A percentile compares a stretch with the other conserved stretches of the same genome.
Evolutionary conservation across 2,329 filamentous ascomycete genomes (phyloP).

Genomic region (Lasiodiplodia theobromae): DNA sequence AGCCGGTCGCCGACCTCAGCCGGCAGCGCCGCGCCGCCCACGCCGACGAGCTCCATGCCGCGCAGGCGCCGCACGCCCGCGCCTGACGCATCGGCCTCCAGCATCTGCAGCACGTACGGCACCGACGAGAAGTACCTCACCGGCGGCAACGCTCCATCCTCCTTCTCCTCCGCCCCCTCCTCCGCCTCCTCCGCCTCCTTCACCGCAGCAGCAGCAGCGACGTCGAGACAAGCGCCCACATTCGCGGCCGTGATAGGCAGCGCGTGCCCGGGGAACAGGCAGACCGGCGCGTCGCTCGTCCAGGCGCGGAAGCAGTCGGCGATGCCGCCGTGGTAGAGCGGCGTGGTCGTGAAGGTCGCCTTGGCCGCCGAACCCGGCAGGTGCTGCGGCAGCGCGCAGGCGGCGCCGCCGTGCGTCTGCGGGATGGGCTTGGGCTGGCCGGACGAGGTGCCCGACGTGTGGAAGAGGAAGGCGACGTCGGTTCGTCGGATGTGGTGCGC

Average conservation of each 20-base stretch:
- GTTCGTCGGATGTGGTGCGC: slow-evolving; percentile 34
- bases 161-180: neutral
- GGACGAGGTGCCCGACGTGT: slow-evolving; percentile 71
- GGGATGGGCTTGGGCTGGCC: slow-evolving; percentile 69
- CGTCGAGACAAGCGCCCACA: slow-evolving; percentile 57
- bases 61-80: slow-evolving; percentile 53
- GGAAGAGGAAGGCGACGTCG: slow-evolving; percentile 64
- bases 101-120: slow-evolving; percentile 64
- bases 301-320: slow-evolving; percentile 69
- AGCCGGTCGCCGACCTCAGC: slow-evolving; percentile 61
- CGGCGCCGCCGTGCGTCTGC: slow-evolving; percentile 63
- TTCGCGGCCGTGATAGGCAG: slow-evolving; percentile 65
- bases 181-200: neutral
- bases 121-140: slow-evolving; percentile 69
- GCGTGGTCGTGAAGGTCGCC: slow-evolving; percentile 70
- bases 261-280: slow-evolving; percentile 66
- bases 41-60: slow-evolving; percentile 67
- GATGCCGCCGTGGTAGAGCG: slow-evolving; percentile 70
- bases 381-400: slow-evolving; percentile 60
- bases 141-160: slow-evolving; percentile 32
- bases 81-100: slow-evolving; percentile 50
- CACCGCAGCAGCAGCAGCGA: neutral
- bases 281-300: slow-evolving; percentile 66
- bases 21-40: slow-evolving; percentile 68
- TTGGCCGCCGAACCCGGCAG: slow-evolving; percentile 47